Conservation (phyloP, 2,329 filamentous ascomycete species). For the Xylaria polymorpha region DNA sequence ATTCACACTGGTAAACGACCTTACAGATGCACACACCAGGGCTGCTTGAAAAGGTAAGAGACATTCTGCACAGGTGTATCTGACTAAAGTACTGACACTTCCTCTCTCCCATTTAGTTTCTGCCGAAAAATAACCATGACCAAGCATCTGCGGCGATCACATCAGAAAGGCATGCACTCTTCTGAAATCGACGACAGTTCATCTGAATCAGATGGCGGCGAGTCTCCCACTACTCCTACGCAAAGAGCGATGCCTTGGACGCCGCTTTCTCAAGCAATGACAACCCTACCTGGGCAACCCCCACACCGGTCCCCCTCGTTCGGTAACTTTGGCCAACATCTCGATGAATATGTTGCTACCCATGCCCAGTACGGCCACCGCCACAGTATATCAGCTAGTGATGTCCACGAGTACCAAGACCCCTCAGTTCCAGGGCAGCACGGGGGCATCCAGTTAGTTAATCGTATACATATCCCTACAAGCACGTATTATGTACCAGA, state of each 20-base stretch:
- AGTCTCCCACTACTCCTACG: constrained; percentile 69
- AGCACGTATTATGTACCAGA: constrained; percentile 69
- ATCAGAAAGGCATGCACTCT: constrained; percentile 68
- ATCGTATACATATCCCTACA: constrained; percentile 61
- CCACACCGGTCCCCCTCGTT: constrained; percentile 67
- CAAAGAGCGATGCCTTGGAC: constrained; percentile 65
- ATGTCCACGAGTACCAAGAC: constrained; percentile 59
- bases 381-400: constrained; percentile 60
- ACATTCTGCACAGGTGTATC: constrained; percentile 37
- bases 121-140: constrained; percentile 79
- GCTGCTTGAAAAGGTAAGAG: constrained; percentile 69
- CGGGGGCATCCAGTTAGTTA: constrained; percentile 59
- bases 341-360: constrained; percentile 57
- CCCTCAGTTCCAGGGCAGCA: constrained; percentile 59
- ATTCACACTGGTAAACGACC: constrained; percentile 76
- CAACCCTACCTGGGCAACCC: constrained; percentile 53
- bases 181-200: constrained; percentile 67
- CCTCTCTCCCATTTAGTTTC: constrained; percentile 60
- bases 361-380: constrained; percentile 59
- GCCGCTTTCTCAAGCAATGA: constrained; percentile 55
- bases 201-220: constrained; percentile 68
- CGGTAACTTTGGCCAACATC: constrained; percentile 64
- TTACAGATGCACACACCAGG: constrained; percentile 70
- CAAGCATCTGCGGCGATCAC: constrained; percentile 72
- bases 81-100: constrained; percentile 24